These are phyloP conservation scores for Candida loeiensis DNA, from an alignment of 805 yeast genomes.

Conservation along the genomic window DNA sequence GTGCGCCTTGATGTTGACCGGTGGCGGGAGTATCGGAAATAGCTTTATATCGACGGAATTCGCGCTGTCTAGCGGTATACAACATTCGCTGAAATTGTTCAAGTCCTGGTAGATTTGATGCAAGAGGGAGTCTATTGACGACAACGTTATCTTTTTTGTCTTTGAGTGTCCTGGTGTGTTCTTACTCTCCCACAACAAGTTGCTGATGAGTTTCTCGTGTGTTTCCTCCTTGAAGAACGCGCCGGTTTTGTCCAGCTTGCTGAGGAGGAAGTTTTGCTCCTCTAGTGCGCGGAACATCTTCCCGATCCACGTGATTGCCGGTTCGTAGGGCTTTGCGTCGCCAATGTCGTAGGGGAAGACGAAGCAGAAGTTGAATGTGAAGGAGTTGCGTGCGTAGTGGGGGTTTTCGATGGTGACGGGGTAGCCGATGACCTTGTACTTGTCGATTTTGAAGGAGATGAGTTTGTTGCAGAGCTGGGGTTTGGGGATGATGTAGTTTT, in stretches of 20 bases:
- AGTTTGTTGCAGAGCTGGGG: slow-evolving; percentile 83
- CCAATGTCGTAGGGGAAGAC: slow-evolving; percentile 74
- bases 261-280: slow-evolving; percentile 77
- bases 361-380: slow-evolving; percentile 89
- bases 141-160: slow-evolving; percentile 31
- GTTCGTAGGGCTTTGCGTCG: slow-evolving; percentile 82
- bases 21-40: slow-evolving; percentile 84
- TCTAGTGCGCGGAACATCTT: slow-evolving; percentile 86
- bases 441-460: slow-evolving; percentile 66
- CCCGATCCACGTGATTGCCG: slow-evolving; percentile 79
- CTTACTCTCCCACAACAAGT: slow-evolving; percentile 4
- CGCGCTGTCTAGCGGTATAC: slow-evolving; percentile 86
- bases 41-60: slow-evolving; percentile 89
- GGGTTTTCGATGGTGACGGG: slow-evolving; percentile 80
- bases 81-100: slow-evolving; percentile 92
- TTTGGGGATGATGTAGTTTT: slow-evolving; percentile 91
- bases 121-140: slow-evolving; percentile 65
- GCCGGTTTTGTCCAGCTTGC: slow-evolving; percentile 43
- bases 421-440: slow-evolving; percentile 74
- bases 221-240: slow-evolving; percentile 30
- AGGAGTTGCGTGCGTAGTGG: slow-evolving; percentile 83
- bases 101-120: slow-evolving; percentile 92
- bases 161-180: slow-evolving; percentile 35
- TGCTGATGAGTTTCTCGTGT: slow-evolving; percentile 8
- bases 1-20: slow-evolving; percentile 66